Conservation (phyloP, 345 rosid species). For the Brassica juncea region DNA sequence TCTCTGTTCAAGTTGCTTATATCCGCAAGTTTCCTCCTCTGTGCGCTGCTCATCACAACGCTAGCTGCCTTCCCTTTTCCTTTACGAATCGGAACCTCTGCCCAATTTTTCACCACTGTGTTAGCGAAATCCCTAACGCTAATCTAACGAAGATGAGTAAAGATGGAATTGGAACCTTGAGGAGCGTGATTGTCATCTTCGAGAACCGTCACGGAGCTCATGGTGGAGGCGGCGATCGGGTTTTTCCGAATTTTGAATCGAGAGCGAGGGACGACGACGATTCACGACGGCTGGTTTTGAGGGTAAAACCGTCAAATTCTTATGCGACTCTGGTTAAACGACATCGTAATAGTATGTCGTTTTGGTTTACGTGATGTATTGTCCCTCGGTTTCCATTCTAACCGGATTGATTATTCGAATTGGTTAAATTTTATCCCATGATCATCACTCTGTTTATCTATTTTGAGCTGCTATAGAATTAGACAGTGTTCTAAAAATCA, state of each 20-base stretch:
- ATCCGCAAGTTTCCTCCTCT: constrained; percentile 14
- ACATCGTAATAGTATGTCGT: not conserved
- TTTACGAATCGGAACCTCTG: constrained; percentile 10
- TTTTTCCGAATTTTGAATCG: constrained; percentile 10
- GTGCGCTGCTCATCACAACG: constrained; percentile 8
- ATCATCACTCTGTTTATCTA: too few relatives aligned
- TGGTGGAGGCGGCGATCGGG: constrained; percentile 9
- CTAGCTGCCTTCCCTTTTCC: not conserved
- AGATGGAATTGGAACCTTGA: not conserved
- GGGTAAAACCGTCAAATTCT: not conserved
- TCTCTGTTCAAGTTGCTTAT: constrained; percentile 48
- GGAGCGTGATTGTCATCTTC: constrained; percentile 2
- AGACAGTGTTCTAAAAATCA: too few relatives aligned
- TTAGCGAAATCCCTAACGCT: not conserved
- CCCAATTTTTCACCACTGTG: not conserved
- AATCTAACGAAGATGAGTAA: not conserved
- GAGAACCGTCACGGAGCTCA: constrained; percentile 19
- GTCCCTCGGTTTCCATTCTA: too few relatives aligned
- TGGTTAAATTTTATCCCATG: too few relatives aligned
- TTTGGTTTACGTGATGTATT: not conserved
- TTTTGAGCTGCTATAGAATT: too few relatives aligned
- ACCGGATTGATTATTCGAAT: too few relatives aligned
- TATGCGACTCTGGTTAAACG: not conserved
- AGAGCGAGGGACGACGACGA: not conserved
- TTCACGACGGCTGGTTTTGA: not conserved